Percentiles rank a stretch among this genome's conserved stretches.
Evolutionary conservation across 805 yeast genomes (phyloP).

Genomic region (Kuraishia capsulata): DNA sequence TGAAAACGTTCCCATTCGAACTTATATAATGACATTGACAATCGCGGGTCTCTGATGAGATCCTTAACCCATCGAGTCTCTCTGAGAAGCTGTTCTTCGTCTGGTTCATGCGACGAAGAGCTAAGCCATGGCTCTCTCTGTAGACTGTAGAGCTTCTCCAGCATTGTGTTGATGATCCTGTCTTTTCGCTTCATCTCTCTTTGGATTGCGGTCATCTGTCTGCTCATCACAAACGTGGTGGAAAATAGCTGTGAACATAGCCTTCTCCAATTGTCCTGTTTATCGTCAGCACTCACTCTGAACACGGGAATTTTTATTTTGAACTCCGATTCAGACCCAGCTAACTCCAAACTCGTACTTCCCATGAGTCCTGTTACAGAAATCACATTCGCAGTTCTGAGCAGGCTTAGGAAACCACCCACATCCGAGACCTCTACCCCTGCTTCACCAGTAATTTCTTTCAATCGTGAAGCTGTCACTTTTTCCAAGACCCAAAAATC

Average conservation of each 20-base stretch:
- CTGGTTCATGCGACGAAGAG: not conserved
- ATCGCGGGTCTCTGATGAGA: not conserved
- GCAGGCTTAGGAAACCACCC: too few relatives aligned
- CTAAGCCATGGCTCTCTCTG: not conserved
- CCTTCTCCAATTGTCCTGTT: not conserved
- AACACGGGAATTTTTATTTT: too few relatives aligned
- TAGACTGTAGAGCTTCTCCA: slow-evolving; percentile 3
- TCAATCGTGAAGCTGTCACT: not conserved
- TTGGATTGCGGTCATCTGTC: not conserved
- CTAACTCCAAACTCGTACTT: not conserved
- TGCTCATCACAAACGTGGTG: not conserved
- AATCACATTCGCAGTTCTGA: not conserved
- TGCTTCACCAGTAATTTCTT: not conserved
- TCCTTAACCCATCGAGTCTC: not conserved
- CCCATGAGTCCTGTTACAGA: not conserved
- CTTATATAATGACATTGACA: not conserved
- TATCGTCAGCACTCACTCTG: not conserved
- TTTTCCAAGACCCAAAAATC: not conserved
- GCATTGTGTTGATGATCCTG: slow-evolving; percentile 4
- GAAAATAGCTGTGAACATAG: not conserved
- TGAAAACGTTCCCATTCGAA: not conserved
- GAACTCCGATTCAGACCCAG: not conserved
- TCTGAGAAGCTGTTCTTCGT: not conserved
- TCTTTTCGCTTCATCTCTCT: slow-evolving; percentile 4
- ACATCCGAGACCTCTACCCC: not conserved